Percentiles rank a stretch among this genome's conserved stretches.
These are phyloP conservation scores for Beauveria rudraprayagi DNA, from an alignment of 2,329 filamentous ascomycete genomes.

Conservation along the genomic window DNA sequence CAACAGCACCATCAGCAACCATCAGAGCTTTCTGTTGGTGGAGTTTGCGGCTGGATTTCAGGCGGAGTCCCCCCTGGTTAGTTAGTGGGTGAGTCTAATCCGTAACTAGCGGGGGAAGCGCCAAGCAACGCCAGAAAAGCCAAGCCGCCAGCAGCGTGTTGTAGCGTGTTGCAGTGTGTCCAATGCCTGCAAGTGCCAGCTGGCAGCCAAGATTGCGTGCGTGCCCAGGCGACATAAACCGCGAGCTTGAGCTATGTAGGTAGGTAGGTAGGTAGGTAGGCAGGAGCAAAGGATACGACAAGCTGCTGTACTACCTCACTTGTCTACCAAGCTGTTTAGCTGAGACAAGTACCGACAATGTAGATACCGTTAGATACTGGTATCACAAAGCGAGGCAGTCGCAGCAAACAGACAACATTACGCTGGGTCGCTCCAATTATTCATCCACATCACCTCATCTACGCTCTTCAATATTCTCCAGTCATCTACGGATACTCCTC, in stretches of 20 bases:
- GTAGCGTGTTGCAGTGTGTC: neutral
- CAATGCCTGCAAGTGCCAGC: neutral
- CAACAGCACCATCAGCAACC: too few species aligned
- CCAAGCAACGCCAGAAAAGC: neutral
- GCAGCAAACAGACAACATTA: neutral
- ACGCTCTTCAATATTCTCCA: neutral
- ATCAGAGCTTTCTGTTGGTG: neutral
- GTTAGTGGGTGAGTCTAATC: too few species aligned
- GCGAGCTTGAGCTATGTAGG: too few species aligned
- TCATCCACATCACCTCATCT: neutral
- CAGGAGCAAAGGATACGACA: too few species aligned
- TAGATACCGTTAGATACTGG: too few species aligned
- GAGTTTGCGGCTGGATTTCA: neutral
- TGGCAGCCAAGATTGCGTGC: neutral
- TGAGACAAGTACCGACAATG: too few species aligned
- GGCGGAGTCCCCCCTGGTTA: neutral
- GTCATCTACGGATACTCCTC: neutral
- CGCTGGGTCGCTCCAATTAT: neutral
- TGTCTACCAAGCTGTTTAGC: too few species aligned
- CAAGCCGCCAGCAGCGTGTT: neutral
- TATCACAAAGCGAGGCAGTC: neutral
- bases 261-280: too few species aligned
- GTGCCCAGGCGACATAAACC: too few species aligned
- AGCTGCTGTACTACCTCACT: too few species aligned
- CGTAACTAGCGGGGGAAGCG: too few species aligned